Percentiles rank a stretch among this genome's conserved stretches.
Conservation (phyloP, 805 yeast genomes). For the Wickerhamiella domercqiae region DNA sequence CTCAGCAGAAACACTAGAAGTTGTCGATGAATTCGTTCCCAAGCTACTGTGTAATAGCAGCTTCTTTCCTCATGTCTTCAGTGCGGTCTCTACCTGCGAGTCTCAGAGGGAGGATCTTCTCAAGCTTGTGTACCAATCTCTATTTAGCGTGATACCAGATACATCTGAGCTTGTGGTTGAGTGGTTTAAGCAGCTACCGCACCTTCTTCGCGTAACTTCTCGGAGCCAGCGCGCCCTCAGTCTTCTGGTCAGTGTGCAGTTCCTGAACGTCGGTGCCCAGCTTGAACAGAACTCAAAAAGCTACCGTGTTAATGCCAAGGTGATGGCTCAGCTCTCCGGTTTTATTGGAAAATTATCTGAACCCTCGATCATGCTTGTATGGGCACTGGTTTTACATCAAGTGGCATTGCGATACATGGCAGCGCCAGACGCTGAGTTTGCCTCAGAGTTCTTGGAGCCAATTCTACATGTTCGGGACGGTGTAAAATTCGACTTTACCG, state of each 20-base stretch:
- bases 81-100: constrained; percentile 1
- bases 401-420: constrained; percentile 18
- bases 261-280: constrained; percentile 19
- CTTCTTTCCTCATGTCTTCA: constrained; percentile 13
- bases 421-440: constrained; percentile 8
- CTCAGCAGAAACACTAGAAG: background rate
- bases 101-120: constrained; percentile 9
- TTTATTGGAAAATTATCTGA: constrained; percentile 2
- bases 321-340: constrained; percentile 14
- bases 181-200: constrained; percentile 11
- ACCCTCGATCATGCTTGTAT: constrained; percentile 14
- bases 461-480: constrained; percentile 3
- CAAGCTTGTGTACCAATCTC: constrained; percentile 13
- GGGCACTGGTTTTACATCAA: constrained; percentile 19
- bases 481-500: constrained; percentile 3
- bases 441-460: background rate
- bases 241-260: constrained; percentile 14
- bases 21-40: constrained; percentile 9
- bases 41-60: constrained; percentile 7
- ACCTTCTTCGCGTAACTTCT: background rate
- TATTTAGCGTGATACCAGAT: constrained; percentile 16
- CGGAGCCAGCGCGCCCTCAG: constrained; percentile 7
- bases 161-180: constrained; percentile 11
- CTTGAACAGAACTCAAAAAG: background rate
- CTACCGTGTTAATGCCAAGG: constrained; percentile 12